phyloP scores from a whole-genome alignment of 768 basidiomycete genomes.

The Zangia roseola region DNA sequence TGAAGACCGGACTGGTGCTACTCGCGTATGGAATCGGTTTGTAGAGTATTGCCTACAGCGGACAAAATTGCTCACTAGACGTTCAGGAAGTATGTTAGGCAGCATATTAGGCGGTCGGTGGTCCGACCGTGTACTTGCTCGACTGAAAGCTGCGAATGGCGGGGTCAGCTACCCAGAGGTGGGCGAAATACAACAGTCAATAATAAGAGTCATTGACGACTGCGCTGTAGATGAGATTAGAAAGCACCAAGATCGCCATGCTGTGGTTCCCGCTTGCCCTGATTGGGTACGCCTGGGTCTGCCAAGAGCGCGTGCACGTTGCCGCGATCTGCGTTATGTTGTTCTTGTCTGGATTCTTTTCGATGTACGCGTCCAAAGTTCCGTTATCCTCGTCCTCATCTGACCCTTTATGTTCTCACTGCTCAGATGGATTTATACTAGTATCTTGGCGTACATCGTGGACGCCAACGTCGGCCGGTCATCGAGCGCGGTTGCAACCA shows the following conservation, averaged over 20 bases:
- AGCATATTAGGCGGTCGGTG: slow-evolving; percentile 58
- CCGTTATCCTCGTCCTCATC: neutral
- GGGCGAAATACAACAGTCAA: slow-evolving; percentile 8
- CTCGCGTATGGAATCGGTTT: slow-evolving; percentile 70
- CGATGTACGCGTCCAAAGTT: slow-evolving; percentile 61
- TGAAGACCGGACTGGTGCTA: slow-evolving; percentile 75
- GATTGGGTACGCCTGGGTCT: slow-evolving; percentile 77
- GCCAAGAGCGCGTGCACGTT: slow-evolving; percentile 60
- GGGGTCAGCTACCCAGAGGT: slow-evolving; percentile 66
- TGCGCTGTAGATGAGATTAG: slow-evolving; percentile 63
- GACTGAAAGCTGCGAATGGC: slow-evolving; percentile 45
- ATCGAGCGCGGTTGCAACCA: slow-evolving; percentile 72
- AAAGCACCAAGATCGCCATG: slow-evolving; percentile 60
- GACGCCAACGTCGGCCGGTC: slow-evolving; percentile 84
- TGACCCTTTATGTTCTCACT: neutral
- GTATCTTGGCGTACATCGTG: slow-evolving; percentile 80
- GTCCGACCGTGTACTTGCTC: slow-evolving; percentile 48
- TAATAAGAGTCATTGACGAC: neutral
- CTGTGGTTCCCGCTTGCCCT: slow-evolving; percentile 52
- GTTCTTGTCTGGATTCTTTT: slow-evolving; percentile 71
- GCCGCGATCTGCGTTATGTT: slow-evolving; percentile 71
- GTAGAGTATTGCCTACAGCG: slow-evolving; percentile 5
- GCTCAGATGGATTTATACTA: slow-evolving; percentile 63
- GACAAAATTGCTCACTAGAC: neutral
- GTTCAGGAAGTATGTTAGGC: slow-evolving; percentile 47